Percentiles rank a stretch among this genome's conserved stretches.
Evolutionary conservation across 2,329 filamentous ascomycete species (phyloP).

Genomic region (Exophiala xenobiotica): DNA sequence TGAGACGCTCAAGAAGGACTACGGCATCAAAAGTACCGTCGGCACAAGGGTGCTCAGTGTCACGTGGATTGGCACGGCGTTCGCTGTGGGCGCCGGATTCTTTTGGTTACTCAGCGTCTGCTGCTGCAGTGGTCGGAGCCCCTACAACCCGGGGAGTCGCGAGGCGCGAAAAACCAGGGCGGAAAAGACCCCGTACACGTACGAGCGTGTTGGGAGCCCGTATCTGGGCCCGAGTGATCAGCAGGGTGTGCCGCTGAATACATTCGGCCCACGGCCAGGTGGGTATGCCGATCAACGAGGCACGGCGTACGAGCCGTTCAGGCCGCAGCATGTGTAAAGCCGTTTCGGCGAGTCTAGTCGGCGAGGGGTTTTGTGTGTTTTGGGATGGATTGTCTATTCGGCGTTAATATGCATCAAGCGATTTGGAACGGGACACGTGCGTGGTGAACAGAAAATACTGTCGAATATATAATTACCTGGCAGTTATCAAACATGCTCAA

Average conservation of each 20-base stretch:
- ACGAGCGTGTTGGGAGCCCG: conserved; percentile 52
- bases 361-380: too few relatives aligned
- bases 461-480: too few relatives aligned
- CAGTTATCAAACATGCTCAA: too few relatives aligned
- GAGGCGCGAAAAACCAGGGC: conserved; percentile 41
- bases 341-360: too few relatives aligned
- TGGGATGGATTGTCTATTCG: too few relatives aligned
- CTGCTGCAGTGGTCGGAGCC: conserved; percentile 74
- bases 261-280: conserved; percentile 7
- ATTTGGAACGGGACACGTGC: too few relatives aligned
- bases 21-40: conserved; percentile 67
- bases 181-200: conserved; percentile 62
- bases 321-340: conserved; percentile 21
- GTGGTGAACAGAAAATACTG: too few relatives aligned
- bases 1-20: conserved; percentile 61
- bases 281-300: conserved; percentile 12
- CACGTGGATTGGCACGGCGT: conserved; percentile 77
- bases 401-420: too few relatives aligned
- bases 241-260: conserved; percentile 28
- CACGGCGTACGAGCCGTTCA: conserved; percentile 27
- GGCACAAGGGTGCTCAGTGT: conserved; percentile 68
- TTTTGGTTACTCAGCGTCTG: conserved; percentile 93
- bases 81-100: conserved; percentile 70
- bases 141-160: conserved; percentile 35
- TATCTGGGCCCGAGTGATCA: conserved; percentile 30